Evolutionary conservation across 345 rosid species (phyloP).

Genomic region (Acer campestre): DNA sequence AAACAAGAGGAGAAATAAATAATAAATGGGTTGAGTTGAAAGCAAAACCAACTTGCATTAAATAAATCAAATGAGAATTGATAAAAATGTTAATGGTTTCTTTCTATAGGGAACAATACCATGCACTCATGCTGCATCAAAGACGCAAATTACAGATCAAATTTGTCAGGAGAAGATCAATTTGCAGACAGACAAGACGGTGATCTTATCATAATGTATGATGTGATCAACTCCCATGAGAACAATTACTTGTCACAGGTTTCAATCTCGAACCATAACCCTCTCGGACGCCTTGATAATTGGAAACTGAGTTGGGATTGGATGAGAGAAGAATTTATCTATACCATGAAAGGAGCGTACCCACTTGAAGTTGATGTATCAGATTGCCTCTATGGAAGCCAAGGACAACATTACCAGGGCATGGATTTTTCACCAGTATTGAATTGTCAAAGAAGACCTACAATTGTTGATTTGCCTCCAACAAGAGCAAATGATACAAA

Average conservation of each 20-base stretch:
- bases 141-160: slow-evolving; percentile 51
- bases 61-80: not conserved
- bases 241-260: slow-evolving; percentile 75
- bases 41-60: too few species aligned
- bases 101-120: slow-evolving; percentile 44
- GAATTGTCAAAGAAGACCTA: slow-evolving; percentile 81
- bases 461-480: slow-evolving; percentile 78
- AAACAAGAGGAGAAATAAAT: too few species aligned
- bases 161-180: slow-evolving; percentile 53
- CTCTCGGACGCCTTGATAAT: slow-evolving; percentile 89
- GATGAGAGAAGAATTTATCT: slow-evolving; percentile 79
- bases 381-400: slow-evolving; percentile 74
- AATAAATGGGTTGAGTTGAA: too few species aligned
- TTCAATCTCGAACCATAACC: slow-evolving; percentile 78
- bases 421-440: slow-evolving; percentile 73
- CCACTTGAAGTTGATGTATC: slow-evolving; percentile 72
- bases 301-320: slow-evolving; percentile 95
- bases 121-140: slow-evolving; percentile 73
- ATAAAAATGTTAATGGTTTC: slow-evolving; percentile 11
- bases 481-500: slow-evolving; percentile 70
- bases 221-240: slow-evolving; percentile 71
- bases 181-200: slow-evolving; percentile 72
- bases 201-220: slow-evolving; percentile 91
- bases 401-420: slow-evolving; percentile 46
- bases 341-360: slow-evolving; percentile 85